A percentile compares a stretch with the other conserved stretches of the same genome.
These are phyloP conservation scores for Pseudisothecium myosuroides DNA, from an alignment of 225 moss, liverwort and hornwort species.

Conservation along the genomic window DNA sequence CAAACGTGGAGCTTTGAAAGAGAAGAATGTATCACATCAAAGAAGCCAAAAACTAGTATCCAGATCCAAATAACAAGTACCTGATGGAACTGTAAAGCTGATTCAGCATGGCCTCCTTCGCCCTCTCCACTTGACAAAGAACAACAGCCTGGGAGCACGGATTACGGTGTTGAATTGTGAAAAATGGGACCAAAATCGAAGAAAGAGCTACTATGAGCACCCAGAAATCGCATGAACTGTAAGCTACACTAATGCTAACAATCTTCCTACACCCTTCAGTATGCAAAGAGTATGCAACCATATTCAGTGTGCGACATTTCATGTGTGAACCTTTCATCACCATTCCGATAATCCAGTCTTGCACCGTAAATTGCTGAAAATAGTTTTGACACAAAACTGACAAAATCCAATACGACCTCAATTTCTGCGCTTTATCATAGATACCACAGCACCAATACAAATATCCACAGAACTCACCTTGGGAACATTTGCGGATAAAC, in stretches of 20 bases:
- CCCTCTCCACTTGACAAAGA: constrained; percentile 64
- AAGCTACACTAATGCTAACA: not conserved
- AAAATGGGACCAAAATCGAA: not conserved
- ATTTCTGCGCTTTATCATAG: not conserved
- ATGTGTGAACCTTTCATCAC: not conserved
- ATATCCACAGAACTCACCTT: constrained; percentile 26
- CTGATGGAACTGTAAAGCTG: constrained; percentile 63
- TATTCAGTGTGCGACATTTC: not conserved
- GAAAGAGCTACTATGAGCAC: not conserved
- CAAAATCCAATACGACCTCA: not conserved
- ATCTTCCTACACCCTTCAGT: not conserved
- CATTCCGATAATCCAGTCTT: not conserved
- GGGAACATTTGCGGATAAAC: constrained; percentile 58
- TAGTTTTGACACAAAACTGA: not conserved
- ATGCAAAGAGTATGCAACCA: not conserved
- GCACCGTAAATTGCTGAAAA: not conserved
- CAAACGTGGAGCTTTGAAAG: not conserved
- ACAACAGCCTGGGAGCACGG: constrained; percentile 42
- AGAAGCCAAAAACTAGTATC: not conserved
- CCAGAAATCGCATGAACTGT: not conserved
- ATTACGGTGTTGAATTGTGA: not conserved
- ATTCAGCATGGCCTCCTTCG: constrained; percentile 64
- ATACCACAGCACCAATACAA: not conserved
- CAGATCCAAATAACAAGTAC: not conserved
- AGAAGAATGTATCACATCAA: not conserved